phyloP scores from a whole-genome alignment of 345 rosid species.

The Syzygium grande region DNA sequence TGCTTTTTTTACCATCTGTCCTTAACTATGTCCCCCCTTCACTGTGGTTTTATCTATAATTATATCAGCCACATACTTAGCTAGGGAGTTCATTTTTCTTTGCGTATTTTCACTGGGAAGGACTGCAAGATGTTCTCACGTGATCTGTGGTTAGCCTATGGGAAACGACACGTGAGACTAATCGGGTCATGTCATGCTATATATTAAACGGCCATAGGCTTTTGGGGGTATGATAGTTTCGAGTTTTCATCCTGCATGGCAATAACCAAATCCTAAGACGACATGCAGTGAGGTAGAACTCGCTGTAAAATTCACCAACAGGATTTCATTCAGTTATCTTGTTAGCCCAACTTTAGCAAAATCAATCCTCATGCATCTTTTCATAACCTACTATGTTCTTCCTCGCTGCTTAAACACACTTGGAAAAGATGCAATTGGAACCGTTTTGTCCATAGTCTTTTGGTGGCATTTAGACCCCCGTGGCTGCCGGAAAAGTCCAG shows the following conservation, averaged over 20 bases:
- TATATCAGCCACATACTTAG: background rate
- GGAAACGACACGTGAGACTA: background rate
- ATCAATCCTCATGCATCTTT: background rate
- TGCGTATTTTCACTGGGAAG: background rate
- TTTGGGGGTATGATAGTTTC: background rate
- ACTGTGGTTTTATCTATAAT: background rate
- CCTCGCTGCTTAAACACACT: background rate
- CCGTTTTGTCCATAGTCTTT: background rate
- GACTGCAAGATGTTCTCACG: background rate
- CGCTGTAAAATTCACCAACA: background rate
- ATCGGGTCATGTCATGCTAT: background rate
- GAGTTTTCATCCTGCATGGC: background rate
- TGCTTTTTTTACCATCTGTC: background rate
- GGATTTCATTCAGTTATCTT: background rate
- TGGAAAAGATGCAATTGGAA: background rate
- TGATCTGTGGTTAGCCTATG: background rate
- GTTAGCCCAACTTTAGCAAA: background rate
- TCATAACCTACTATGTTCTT: background rate
- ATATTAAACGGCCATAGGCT: background rate
- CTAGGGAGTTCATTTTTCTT: background rate
- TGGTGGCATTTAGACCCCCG: background rate
- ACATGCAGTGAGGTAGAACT: too few relatives aligned
- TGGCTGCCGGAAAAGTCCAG: background rate
- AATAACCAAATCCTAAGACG: background rate
- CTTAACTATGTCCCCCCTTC: background rate